Evolutionary conservation across 371 early-diverging fungal genomes (phyloP), one percentile per base, ranked within the genome.

Genomic region (Mortierella sp.): DNA sequence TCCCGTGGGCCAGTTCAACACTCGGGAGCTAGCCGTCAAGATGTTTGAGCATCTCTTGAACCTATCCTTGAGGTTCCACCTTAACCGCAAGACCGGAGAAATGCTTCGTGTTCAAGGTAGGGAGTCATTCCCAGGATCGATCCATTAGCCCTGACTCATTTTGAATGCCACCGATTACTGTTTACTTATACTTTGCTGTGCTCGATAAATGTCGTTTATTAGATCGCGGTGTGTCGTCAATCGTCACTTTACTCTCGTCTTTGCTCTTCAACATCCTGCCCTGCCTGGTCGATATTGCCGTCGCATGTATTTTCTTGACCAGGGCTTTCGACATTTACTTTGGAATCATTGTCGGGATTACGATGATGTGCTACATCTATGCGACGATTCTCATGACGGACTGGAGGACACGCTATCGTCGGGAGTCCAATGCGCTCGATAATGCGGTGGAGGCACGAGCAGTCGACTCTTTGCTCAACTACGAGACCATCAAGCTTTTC

Each of bases 401-500:
- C 76, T 97, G 98, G 97, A 90, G 98, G 61, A 96, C 95, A 7
- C 90, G 92, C 45, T 96, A 94, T 80, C 89, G 98, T 58, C 89
- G 97, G 10, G 87, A 87, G 47, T 92, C 91, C 80, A 95, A 93
- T 71, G 92, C 93, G 43, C 75, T 93, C 69, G 96, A 95, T 79
- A 94, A 95, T 75, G 90, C 88, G 70, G 91, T 93, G 66, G 91
- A 92, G 71, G 90, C 93, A 9, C 93, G 91, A 40, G 94, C 93
- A 7, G 98, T 98, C 4, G 99, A 99, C 81, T 96, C 97, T 9
- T 86, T 99, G 44, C 87, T 98, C 37, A 98, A 98, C 86, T 97
- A 96, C 86, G 99, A 98, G 79, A 97, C 99, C 1, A 98, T 98
- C 72, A 97, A 99, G 85, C 93, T 93, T 73, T 96, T 94, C 87